phyloP scores from a whole-genome alignment of 2,329 filamentous ascomycete genomes.

The Akanthomyces dipterigenus region DNA sequence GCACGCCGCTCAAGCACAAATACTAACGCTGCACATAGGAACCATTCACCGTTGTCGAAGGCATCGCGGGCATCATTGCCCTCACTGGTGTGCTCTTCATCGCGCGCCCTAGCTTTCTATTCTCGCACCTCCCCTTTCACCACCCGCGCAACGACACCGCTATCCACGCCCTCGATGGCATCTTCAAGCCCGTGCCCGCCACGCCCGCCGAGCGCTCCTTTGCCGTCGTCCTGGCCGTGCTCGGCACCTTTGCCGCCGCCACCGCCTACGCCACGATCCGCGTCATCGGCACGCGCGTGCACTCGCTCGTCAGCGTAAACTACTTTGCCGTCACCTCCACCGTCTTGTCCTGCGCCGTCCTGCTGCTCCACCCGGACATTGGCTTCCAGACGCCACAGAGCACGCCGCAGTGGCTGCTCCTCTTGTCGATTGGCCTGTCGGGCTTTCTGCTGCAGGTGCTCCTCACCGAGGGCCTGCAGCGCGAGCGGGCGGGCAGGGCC shows the following conservation, averaged over 20 bases:
- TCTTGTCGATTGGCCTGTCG: slow-evolving; percentile 56
- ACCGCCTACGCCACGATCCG: slow-evolving; percentile 67
- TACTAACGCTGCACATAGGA: slow-evolving; percentile 38
- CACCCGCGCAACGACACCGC: slow-evolving; percentile 16
- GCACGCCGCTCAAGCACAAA: not conserved
- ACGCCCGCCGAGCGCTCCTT: slow-evolving; percentile 56
- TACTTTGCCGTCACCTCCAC: slow-evolving; percentile 67
- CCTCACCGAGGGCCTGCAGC: slow-evolving; percentile 63
- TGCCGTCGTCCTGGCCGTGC: slow-evolving; percentile 58
- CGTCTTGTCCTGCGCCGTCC: slow-evolving; percentile 54
- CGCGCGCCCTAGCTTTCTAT: slow-evolving; percentile 58
- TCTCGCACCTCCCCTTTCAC: slow-evolving; percentile 25
- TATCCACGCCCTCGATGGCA: slow-evolving; percentile 15
- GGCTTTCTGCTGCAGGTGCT: slow-evolving; percentile 77
- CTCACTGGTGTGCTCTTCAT: slow-evolving; percentile 69
- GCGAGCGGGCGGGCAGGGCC: slow-evolving; percentile 48
- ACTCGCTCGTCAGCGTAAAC: slow-evolving; percentile 70
- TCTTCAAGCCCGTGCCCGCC: slow-evolving; percentile 24
- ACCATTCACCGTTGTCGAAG: slow-evolving; percentile 65
- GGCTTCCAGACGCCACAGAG: slow-evolving; percentile 29
- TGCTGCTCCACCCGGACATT: slow-evolving; percentile 40
- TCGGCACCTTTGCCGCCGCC: slow-evolving; percentile 64
- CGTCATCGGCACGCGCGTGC: slow-evolving; percentile 66
- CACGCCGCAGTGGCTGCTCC: slow-evolving; percentile 35
- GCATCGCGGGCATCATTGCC: slow-evolving; percentile 61